These are phyloP conservation scores for Xylaria hypoxylon DNA, from an alignment of 2,329 filamentous ascomycete genomes.

Conservation along the genomic window DNA sequence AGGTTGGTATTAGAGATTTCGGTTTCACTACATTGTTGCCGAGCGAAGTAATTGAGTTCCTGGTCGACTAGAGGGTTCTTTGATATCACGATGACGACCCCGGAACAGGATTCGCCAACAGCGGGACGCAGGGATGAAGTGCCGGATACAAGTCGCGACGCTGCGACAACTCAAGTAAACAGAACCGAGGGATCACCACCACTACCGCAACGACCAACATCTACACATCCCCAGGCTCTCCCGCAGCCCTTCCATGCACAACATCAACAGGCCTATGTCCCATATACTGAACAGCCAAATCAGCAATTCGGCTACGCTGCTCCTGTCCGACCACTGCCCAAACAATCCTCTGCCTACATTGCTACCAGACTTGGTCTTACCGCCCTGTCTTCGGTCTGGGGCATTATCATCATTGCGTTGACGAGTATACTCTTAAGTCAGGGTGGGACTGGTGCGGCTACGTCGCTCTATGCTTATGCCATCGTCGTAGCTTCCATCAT, in stretches of 20 bases:
- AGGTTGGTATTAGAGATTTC: neutral
- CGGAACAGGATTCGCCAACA: conserved; percentile 24
- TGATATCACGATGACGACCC: conserved; percentile 36
- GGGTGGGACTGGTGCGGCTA: conserved; percentile 14
- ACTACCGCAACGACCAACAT: conserved; percentile 34
- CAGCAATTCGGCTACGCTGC: conserved; percentile 39
- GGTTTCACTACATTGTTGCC: neutral
- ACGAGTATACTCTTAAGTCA: conserved; percentile 41
- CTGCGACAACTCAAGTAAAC: conserved; percentile 17
- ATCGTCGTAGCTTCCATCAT: conserved; percentile 44
- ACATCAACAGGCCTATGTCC: conserved; percentile 37
- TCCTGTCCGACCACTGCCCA: conserved; percentile 45
- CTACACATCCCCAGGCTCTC: conserved; percentile 34
- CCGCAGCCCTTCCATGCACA: conserved; percentile 38
- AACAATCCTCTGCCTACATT: conserved; percentile 43
- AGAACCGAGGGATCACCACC: conserved; percentile 28
- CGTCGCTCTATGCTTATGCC: conserved; percentile 40
- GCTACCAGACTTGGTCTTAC: conserved; percentile 44
- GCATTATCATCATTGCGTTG: conserved; percentile 45
- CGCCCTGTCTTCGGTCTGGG: conserved; percentile 39
- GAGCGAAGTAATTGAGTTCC: neutral
- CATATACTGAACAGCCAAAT: conserved; percentile 39
- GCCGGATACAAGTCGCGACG: conserved; percentile 25
- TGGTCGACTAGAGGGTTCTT: neutral
- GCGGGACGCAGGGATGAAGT: conserved; percentile 32